These are phyloP conservation scores for Populus nigra DNA, from an alignment of 345 rosid species.

Conservation along the genomic window DNA sequence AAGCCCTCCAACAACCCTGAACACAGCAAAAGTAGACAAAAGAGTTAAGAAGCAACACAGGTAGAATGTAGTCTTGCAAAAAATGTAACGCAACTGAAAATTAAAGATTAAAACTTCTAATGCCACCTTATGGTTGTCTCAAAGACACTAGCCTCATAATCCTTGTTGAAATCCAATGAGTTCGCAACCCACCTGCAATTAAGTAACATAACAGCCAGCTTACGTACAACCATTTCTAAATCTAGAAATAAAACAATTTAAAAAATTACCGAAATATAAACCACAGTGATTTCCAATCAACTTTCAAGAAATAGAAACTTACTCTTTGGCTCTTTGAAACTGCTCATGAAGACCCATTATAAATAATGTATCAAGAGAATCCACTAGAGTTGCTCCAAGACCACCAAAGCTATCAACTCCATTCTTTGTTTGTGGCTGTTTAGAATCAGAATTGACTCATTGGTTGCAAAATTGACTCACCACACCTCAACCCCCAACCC, in stretches of 20 bases:
- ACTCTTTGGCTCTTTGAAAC: slow-evolving; percentile 89
- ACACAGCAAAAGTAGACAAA: slow-evolving; percentile 42
- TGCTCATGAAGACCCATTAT: slow-evolving; percentile 92
- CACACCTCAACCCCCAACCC: too few relatives aligned
- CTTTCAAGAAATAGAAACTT: slow-evolving; percentile 31
- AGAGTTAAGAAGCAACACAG: slow-evolving; percentile 7
- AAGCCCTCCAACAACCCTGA: slow-evolving; percentile 97
- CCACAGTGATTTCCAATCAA: background rate
- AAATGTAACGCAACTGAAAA: slow-evolving; percentile 32
- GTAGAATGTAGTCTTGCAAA: slow-evolving; percentile 52
- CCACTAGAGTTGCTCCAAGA: slow-evolving; percentile 86
- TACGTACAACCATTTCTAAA: background rate
- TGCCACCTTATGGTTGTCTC: slow-evolving; percentile 99
- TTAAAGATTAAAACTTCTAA: slow-evolving; percentile 65
- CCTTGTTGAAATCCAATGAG: slow-evolving; percentile 86
- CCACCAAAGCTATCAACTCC: slow-evolving; percentile 89
- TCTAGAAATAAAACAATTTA: background rate
- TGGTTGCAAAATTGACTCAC: background rate
- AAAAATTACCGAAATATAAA: background rate
- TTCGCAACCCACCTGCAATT: slow-evolving; percentile 92
- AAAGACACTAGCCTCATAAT: slow-evolving; percentile 92
- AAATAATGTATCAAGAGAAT: slow-evolving; percentile 79
- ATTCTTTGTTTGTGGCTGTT: slow-evolving; percentile 71
- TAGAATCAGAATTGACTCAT: slow-evolving; percentile 4
- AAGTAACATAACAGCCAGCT: background rate